These are phyloP conservation scores for Veloboletus limbatus DNA, from an alignment of 1,284 basidiomycete genomes.

Conservation along the genomic window DNA sequence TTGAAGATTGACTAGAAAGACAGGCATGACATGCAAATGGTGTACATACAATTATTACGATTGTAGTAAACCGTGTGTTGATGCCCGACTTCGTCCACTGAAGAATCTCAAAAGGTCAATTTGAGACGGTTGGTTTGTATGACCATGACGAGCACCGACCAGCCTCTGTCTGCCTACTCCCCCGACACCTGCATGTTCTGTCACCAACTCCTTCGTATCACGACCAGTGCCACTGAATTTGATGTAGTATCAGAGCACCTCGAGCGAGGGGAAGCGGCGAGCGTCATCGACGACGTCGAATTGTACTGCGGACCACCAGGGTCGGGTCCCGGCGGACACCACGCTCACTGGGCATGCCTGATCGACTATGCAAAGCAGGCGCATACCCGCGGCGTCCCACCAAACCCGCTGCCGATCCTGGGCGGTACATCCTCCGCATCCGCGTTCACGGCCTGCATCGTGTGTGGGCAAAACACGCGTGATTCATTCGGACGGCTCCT, in stretches of 20 bases:
- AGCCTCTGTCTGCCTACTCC: conserved; percentile 17
- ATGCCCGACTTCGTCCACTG: too few relatives aligned
- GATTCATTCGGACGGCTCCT: conserved; percentile 18
- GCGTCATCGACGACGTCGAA: conserved; percentile 25
- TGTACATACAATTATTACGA: too few relatives aligned
- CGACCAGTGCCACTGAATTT: conserved; percentile 1
- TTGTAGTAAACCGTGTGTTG: too few relatives aligned
- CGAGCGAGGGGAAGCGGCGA: conserved; percentile 7
- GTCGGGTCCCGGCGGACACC: conserved; percentile 24
- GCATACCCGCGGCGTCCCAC: too few relatives aligned
- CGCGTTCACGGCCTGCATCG: conserved; percentile 8
- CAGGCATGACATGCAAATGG: not conserved
- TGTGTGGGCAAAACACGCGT: conserved; percentile 20
- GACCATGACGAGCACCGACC: too few relatives aligned
- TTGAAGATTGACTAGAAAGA: too few relatives aligned
- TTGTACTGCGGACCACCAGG: conserved; percentile 25
- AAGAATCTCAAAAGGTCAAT: too few relatives aligned
- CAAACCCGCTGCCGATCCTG: too few relatives aligned
- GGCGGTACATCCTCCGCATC: not conserved
- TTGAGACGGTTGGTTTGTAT: too few relatives aligned
- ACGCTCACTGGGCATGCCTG: conserved; percentile 28
- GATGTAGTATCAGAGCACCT: conserved; percentile 3
- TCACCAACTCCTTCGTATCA: conserved; percentile 14
- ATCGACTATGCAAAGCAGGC: conserved; percentile 20
- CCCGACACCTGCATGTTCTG: conserved; percentile 29